Evolutionary conservation across 2,329 filamentous ascomycete species (phyloP).

Genomic region (Lachnellula willkommii): DNA sequence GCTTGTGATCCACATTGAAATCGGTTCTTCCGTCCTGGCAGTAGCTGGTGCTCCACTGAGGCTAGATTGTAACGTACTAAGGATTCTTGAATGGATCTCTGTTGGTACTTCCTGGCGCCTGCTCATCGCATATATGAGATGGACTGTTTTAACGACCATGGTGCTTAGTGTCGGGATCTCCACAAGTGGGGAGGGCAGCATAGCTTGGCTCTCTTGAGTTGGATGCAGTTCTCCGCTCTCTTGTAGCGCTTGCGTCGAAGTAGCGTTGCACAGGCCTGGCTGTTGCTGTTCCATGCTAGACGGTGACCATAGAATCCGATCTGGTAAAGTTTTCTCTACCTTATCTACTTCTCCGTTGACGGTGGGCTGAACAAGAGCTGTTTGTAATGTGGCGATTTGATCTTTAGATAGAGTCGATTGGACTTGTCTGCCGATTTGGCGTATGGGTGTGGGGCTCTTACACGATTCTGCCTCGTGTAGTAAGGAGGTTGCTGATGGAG

Average conservation of each 20-base stretch:
- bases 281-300: conserved; percentile 3
- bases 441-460: conserved; percentile 5
- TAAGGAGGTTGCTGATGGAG: conserved; percentile 5
- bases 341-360: conserved; percentile 8
- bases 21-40: neutral
- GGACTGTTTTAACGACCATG: conserved; percentile 7
- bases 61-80: conserved; percentile 2
- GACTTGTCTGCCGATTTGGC: conserved; percentile 9
- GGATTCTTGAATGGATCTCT: conserved; percentile 12
- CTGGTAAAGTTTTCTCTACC: conserved; percentile 6
- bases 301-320: conserved; percentile 2
- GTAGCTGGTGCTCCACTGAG: conserved; percentile 1
- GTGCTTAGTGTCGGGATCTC: conserved; percentile 5
- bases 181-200: conserved; percentile 4
- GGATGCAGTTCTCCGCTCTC: conserved; percentile 3
- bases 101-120: conserved; percentile 7
- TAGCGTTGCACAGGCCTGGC: conserved; percentile 1
- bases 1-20: conserved; percentile 4
- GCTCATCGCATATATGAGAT: conserved; percentile 6
- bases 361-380: conserved; percentile 8
- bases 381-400: conserved; percentile 6
- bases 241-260: conserved; percentile 6
- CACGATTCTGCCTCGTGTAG: conserved; percentile 3
- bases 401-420: conserved; percentile 7
- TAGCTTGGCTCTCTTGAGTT: conserved; percentile 11